phyloP scores from a whole-genome alignment of 768 basidiomycete genomes.

The Calocera viscosa region DNA sequence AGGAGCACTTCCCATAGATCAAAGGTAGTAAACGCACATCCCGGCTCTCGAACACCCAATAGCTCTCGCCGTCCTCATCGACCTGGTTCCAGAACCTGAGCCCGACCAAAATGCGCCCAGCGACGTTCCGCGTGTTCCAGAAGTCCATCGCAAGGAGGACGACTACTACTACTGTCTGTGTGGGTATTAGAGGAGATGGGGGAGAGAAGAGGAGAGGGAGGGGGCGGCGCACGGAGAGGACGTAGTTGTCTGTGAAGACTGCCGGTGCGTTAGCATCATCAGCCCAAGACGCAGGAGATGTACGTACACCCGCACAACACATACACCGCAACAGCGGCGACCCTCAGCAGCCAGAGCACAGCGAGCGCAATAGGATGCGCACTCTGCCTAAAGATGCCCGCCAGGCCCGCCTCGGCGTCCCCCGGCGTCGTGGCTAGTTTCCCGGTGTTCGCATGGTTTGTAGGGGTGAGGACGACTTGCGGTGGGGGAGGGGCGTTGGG shows the following conservation, averaged over 20 bases:
- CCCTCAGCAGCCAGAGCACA: constrained; percentile 78
- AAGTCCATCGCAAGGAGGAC: constrained; percentile 94
- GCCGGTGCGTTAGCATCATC: neutral
- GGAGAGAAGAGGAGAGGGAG: constrained; percentile 6
- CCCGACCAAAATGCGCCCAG: constrained; percentile 86
- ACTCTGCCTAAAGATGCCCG: constrained; percentile 37
- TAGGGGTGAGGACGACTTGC: constrained; percentile 49
- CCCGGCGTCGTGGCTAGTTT: constrained; percentile 42
- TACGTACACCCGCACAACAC: constrained; percentile 64
- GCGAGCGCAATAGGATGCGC: constrained; percentile 57
- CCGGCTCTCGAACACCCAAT: constrained; percentile 96
- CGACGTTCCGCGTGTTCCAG: constrained; percentile 89
- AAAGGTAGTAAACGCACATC: constrained; percentile 48
- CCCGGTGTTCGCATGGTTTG: constrained; percentile 29
- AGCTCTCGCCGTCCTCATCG: constrained; percentile 89
- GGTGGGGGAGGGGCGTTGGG: constrained; percentile 25
- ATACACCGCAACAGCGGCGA: constrained; percentile 80
- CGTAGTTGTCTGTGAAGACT: constrained; percentile 75
- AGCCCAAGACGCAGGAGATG: neutral
- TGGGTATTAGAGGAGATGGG: constrained; percentile 4
- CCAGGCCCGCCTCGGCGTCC: constrained; percentile 65
- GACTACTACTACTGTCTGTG: constrained; percentile 77
- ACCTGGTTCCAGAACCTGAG: constrained; percentile 98
- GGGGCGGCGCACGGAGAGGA: constrained; percentile 60
- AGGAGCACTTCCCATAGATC: neutral